Percentiles rank a stretch among this genome's conserved stretches.
These are phyloP conservation scores for Fraxinus latifolia DNA, from an alignment of 305 asterid genomes.

Conservation along the genomic window DNA sequence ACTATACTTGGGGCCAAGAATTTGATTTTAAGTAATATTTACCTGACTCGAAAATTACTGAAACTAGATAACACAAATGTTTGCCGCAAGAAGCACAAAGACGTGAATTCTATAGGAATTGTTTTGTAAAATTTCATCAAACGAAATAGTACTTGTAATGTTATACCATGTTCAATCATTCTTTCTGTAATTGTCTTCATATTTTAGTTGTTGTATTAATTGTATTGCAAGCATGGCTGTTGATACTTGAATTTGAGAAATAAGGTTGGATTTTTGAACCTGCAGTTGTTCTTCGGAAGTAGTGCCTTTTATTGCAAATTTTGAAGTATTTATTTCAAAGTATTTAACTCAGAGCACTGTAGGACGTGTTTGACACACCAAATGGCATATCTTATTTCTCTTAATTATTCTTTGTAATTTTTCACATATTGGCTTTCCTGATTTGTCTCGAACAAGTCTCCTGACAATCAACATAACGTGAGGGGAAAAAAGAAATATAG, in stretches of 20 bases:
- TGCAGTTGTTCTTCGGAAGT: background rate
- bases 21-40: slow-evolving; percentile 21
- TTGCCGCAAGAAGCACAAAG: slow-evolving; percentile 7
- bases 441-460: background rate
- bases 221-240: slow-evolving; percentile 15
- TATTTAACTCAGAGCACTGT: background rate
- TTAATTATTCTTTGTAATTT: background rate
- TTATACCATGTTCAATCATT: slow-evolving; percentile 40
- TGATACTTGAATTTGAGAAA: slow-evolving; percentile 18
- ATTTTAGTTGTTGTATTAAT: background rate
- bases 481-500: background rate
- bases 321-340: background rate
- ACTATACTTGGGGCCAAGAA: slow-evolving; percentile 28
- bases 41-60: slow-evolving; percentile 20
- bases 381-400: background rate
- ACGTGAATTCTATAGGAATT: slow-evolving; percentile 28
- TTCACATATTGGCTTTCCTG: background rate
- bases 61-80: slow-evolving; percentile 33
- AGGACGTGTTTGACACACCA: background rate
- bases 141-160: slow-evolving; percentile 24
- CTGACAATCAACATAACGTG: background rate
- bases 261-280: slow-evolving; percentile 13
- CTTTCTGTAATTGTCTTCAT: slow-evolving; percentile 46
- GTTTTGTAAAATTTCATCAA: slow-evolving; percentile 33
- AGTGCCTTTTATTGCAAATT: background rate